phyloP scores from a whole-genome alignment of 2,329 filamentous ascomycete species.

The Botrytis byssoidea region DNA sequence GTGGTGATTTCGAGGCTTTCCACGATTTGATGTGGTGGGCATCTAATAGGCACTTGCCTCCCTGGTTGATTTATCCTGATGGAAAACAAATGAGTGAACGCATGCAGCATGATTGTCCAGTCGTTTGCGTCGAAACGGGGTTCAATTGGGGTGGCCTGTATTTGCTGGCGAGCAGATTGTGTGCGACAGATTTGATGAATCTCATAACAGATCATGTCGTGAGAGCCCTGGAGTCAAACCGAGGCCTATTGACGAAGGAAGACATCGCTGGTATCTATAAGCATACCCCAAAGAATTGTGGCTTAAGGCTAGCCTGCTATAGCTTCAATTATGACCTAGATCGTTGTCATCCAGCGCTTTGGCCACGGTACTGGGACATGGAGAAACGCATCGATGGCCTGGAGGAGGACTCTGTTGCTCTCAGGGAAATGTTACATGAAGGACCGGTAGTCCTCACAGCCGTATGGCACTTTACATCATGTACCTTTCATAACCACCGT shows the following conservation, averaged over 20 bases:
- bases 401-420: neutral
- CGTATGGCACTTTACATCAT: neutral
- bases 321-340: neutral
- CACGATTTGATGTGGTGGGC: neutral
- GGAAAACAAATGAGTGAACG: neutral
- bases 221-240: neutral
- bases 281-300: neutral
- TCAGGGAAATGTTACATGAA: neutral
- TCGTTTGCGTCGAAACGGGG: too few species aligned
- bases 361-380: neutral
- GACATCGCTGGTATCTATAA: neutral
- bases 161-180: neutral
- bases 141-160: neutral
- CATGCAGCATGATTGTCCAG: neutral
- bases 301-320: neutral
- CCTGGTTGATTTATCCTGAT: neutral
- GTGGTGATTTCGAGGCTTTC: neutral
- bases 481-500: neutral
- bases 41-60: neutral
- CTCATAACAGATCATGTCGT: neutral
- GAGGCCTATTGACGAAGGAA: neutral
- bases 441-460: too few species aligned
- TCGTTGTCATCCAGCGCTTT: neutral
- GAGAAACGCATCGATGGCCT: neutral
- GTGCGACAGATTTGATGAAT: neutral